These are phyloP conservation scores for Cruciata laevipes DNA, from an alignment of 257 asterid species.

Conservation along the genomic window DNA sequence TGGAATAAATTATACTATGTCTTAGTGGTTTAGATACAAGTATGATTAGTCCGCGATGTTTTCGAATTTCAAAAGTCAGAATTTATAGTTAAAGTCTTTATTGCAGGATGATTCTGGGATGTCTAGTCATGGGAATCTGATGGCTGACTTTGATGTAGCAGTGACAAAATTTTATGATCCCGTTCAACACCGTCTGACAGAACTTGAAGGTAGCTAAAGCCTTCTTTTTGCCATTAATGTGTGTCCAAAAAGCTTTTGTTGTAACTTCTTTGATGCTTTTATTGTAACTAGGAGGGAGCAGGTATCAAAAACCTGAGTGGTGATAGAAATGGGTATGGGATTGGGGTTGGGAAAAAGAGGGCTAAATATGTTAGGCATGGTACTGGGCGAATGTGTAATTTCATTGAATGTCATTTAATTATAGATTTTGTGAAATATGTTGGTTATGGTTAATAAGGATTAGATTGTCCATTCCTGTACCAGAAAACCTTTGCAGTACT, in stretches of 20 bases:
- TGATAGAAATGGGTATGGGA: neutral
- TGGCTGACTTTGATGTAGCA: conserved; percentile 88
- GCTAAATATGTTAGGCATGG: neutral
- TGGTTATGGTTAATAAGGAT: neutral
- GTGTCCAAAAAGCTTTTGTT: neutral
- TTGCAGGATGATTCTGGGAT: conserved; percentile 45
- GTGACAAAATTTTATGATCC: conserved; percentile 47
- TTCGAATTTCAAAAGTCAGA: neutral
- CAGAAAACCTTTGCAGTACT: neutral
- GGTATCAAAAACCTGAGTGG: neutral
- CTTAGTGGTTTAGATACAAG: neutral
- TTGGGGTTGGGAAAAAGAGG: neutral
- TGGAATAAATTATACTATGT: neutral
- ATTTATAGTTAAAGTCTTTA: conserved; percentile 14
- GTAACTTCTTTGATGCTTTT: conserved; percentile 1
- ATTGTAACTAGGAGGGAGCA: conserved; percentile 2
- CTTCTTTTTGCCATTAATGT: neutral
- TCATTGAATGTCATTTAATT: too few relatives aligned
- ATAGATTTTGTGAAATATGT: too few relatives aligned
- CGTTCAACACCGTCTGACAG: conserved; percentile 59
- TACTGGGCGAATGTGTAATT: neutral
- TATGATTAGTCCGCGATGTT: neutral
- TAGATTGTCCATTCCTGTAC: neutral
- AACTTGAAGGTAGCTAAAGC: conserved; percentile 69
- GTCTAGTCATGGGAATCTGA: conserved; percentile 66